Percentiles rank a stretch among this genome's conserved stretches.
Conservation (phyloP, 202 grass and related monocot species). For the Sporobolus alterniflorus region DNA sequence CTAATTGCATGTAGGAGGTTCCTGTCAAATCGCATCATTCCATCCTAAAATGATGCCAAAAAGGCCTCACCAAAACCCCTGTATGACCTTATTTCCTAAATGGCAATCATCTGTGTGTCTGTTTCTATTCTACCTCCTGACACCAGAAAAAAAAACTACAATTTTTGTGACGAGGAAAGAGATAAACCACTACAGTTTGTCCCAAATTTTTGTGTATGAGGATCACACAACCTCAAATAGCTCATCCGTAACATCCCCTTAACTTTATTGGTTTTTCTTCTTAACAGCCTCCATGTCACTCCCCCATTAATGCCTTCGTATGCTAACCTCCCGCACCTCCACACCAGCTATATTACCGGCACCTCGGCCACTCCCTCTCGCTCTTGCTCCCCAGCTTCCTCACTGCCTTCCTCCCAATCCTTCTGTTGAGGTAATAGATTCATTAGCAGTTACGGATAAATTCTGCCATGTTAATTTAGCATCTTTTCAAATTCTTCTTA, state of each 20-base stretch:
- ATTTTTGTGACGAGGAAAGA: constrained; percentile 4
- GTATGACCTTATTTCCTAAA: neutral
- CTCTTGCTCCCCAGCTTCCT: constrained; percentile 17
- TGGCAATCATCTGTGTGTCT: neutral
- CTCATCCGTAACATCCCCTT: constrained; percentile 63
- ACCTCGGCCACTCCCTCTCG: constrained; percentile 21
- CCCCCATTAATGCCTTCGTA: too few species aligned
- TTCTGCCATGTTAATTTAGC: neutral
- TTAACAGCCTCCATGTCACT: constrained; percentile 14
- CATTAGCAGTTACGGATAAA: too few species aligned
- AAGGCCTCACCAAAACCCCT: neutral
- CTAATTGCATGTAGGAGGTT: neutral
- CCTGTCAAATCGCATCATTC: neutral
- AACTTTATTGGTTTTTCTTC: neutral
- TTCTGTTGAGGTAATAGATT: constrained; percentile 42
- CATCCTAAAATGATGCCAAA: neutral
- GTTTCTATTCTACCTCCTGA: neutral
- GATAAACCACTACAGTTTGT: constrained; percentile 37
- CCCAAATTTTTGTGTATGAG: neutral
- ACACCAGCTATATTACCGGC: constrained; percentile 24
- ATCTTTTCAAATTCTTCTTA: neutral
- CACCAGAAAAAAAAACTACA: neutral
- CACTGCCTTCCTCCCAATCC: neutral
- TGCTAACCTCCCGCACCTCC: too few species aligned
- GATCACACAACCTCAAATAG: constrained; percentile 71